Base-by-base conservation (phyloP, 2,329 filamentous ascomycete genomes). In the Venturia nashicola region DNA sequence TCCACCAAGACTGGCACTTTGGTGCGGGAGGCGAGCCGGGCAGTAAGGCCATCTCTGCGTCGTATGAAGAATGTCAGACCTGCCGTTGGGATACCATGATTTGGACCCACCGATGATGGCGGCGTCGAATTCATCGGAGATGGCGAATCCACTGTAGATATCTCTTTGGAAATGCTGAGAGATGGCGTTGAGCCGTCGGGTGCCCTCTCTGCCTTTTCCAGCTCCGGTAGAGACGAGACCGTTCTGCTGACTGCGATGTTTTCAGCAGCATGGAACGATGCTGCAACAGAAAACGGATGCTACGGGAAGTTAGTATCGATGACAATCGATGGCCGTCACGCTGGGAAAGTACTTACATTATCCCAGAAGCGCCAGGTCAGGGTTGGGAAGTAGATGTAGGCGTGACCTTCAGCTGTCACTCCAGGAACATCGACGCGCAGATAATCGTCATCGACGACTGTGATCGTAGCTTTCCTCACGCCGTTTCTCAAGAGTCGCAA, bases 341-440 rank as follows among this genome's bases (percentile, higher is more conserved):
- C 16, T 20, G 20, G 23, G 54, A 59, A 59, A 27, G 2, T 34
- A 20, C 32, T 68, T 83, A 81, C 44, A 55, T 80, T 83, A 69
- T 83, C 80, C 80, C 80, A 83, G 8, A 66, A 42, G 11, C 67
- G 66, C 65, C 54, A 46, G 1, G 61, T 74, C 1, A 81, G 67
- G 0, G 76, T 77, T 0, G 81, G 80, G 68, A 83, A 82, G 68
- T 82, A 80, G 1, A 77, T 68, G 64, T 79, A 82, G 0, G 71
- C 76, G 0, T 72, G 73, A 0, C 65, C 64, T 7, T 64, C 67
- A 71, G 73, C 78, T 54, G 71, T 67, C 9, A 77, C 65, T 4
- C 74, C 76, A 1, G 70, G 70, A 18, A 81, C 67, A 61, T 79
- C 76, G 20, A 81, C 67, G 7, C 77, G 74, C 16, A 79, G 65